Evolutionary conservation across 2,329 filamentous ascomycete species (phyloP), one percentile per base, ranked within the genome.

Genomic region (Fusarium aywerte): DNA sequence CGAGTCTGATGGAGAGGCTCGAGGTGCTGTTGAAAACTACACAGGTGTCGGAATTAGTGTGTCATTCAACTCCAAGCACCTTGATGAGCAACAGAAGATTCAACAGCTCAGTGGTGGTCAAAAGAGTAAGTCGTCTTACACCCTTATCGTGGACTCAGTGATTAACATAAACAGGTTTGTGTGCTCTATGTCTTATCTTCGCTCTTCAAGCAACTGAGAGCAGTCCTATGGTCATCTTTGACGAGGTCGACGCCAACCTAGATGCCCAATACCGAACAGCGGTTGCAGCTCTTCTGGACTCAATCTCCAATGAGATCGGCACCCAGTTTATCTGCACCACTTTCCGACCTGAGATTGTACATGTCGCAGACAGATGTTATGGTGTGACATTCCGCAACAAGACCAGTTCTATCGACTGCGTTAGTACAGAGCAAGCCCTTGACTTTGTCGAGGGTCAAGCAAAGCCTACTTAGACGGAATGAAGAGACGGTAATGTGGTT

Each of bases 191-290:
- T 42, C 88, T 99, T 50, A 96, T 99, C 71, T 99, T 99, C 77
- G 96, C 96, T n/a, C 96, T 99, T 71, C 96, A 99, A 80, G 92
- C 94, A 71, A 97, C 95, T 61, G 96, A 99, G 77, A 96, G 95
- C 11, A 96, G 95, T 42, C 96, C 96, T 2, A 98, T 99, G 85
- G 97, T 99, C 77, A 94, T 99, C 74, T 99, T 99, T 73, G 96
- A 99, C 78, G 96, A 99, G 80, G 97, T 99, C 67, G 96, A 99
- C 76, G 96, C 96, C 78, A 99, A 99, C 77, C 87, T 99, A 23
- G 96, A 99, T 77, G 94, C 96, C 1, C 96, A 99, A 80, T 99
- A 99, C 82, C 91, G 96, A 63, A 97, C 96, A 2, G 95, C 96
- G 1, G 96, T 99, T 12, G 96, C 96, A 4, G 87, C 92, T 57